Evolutionary conservation across 2,329 filamentous ascomycete genomes (phyloP), one percentile per base, ranked within the genome.

Genomic region (Fusarium dimerum): DNA sequence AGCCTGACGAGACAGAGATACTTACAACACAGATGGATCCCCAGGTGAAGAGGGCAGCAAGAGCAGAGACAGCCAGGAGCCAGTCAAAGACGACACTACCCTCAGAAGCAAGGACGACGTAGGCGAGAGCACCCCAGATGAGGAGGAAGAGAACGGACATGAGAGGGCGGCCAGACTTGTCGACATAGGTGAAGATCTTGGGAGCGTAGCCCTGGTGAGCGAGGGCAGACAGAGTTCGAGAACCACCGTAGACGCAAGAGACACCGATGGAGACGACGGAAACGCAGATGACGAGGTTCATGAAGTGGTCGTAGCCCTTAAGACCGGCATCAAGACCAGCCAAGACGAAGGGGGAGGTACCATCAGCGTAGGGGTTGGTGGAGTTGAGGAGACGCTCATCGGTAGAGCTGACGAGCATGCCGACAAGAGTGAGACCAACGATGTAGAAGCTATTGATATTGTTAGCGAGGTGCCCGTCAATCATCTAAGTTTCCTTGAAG

Each of bases 1-100:
- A 36, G 39, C 16, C 4, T 16, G 10, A 40, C 5, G 13, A 11
- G 17, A 6, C 4, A 34, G 7, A 12, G 6, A 12, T 32, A 64
- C 63, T 15, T 54, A 82, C 79, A 16, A 85, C 67, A 66, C 83
- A 86, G 61, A 88, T 86, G 43, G 80, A 83, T 18, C 77, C 83
- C 85, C 85, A 88, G 15, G 84, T 82, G 68, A 87, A 87, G 42
- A 88, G 76, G 20, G 82, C 78, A 12, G 80, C 79, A 2, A 88
- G 77, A 48, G 82, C 85, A 3, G 84, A 86, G 12, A 88, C 73
- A 6, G 85, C 81, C 26, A 83, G 78, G 2, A 88, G 78, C 85
- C 85, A 88, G 56, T 81, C 77, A 49, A 88, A 86, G 13, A 87
- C 78, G 0, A 73, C 68, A 6, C 70, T 66, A 40, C 83, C 83